Evolutionary conservation across 805 yeast species (phyloP).

Genomic region (Candida maris): DNA sequence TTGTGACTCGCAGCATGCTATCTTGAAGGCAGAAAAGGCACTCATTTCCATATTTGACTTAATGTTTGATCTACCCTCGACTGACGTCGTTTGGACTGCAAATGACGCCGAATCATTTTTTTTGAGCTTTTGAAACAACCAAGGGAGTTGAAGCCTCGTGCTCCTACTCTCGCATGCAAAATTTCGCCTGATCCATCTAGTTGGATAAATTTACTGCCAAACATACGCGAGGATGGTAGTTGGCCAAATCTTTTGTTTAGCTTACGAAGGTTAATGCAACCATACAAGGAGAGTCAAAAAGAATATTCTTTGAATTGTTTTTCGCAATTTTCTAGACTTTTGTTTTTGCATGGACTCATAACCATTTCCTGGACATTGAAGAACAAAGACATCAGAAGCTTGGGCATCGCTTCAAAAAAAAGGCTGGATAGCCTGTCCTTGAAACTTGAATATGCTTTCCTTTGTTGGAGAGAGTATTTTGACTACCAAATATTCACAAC

Average conservation of each 20-base stretch:
- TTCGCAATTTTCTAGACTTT: constrained; percentile 35
- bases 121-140: constrained; percentile 28
- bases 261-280: constrained; percentile 30
- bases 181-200: constrained; percentile 2
- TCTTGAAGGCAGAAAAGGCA: constrained; percentile 31
- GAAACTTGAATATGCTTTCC: constrained; percentile 32
- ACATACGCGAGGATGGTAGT: constrained; percentile 26
- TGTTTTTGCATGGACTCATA: constrained; percentile 34
- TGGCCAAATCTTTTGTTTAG: constrained; percentile 39
- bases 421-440: constrained; percentile 28
- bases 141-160: constrained; percentile 9
- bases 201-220: constrained; percentile 20
- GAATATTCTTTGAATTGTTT: constrained; percentile 35
- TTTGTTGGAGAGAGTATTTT: constrained; percentile 36
- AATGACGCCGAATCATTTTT: constrained; percentile 20
- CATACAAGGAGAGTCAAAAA: constrained; percentile 27
- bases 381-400: constrained; percentile 26
- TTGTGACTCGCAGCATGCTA: constrained; percentile 38
- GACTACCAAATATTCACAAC: constrained; percentile 29
- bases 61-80: constrained; percentile 41
- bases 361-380: constrained; percentile 12
- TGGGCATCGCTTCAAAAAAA: constrained; percentile 33
- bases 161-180: constrained; percentile 13
- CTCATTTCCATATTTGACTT: constrained; percentile 41
- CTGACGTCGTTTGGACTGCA: constrained; percentile 44